A percentile compares a stretch with the other conserved stretches of the same genome.
These are phyloP conservation scores for Colletotrichum eremochloae DNA, from an alignment of 2,329 filamentous ascomycete species.

Conservation along the genomic window DNA sequence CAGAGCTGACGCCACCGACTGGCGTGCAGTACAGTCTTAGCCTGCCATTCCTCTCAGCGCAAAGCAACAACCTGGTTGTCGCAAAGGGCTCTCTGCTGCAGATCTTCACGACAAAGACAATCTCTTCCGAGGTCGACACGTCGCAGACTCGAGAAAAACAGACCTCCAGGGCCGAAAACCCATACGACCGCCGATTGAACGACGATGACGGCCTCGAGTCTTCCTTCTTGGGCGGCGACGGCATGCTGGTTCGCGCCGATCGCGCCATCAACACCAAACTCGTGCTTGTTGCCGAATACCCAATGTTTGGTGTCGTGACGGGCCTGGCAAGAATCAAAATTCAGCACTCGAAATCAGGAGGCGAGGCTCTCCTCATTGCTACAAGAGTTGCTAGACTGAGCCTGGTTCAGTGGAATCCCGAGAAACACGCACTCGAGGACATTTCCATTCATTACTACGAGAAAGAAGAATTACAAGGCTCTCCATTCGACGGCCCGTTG, in stretches of 20 bases:
- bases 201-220: constrained; percentile 75
- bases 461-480: constrained; percentile 86
- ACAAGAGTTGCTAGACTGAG: constrained; percentile 94
- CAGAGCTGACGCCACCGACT: constrained; percentile 93
- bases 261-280: constrained; percentile 80
- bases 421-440: constrained; percentile 82
- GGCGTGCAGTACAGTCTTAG: constrained; percentile 90
- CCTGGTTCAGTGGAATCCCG: constrained; percentile 92
- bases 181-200: constrained; percentile 66
- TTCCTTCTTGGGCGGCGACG: constrained; percentile 75
- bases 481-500: constrained; percentile 84
- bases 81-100: constrained; percentile 94
- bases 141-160: constrained; percentile 54
- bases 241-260: constrained; percentile 72
- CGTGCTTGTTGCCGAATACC: constrained; percentile 86
- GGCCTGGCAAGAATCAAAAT: constrained; percentile 84
- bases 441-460: constrained; percentile 99
- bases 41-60: constrained; percentile 81
- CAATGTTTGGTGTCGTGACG: constrained; percentile 85
- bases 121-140: constrained; percentile 73
- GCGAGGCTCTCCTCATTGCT: constrained; percentile 85
- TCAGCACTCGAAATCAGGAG: constrained; percentile 79
- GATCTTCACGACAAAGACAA: constrained; percentile 81
- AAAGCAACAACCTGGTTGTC: constrained; percentile 87
- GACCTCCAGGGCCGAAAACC: constrained; percentile 58